Conservation (phyloP, 805 yeast genomes). For the Yamadazyma nakazawae region DNA sequence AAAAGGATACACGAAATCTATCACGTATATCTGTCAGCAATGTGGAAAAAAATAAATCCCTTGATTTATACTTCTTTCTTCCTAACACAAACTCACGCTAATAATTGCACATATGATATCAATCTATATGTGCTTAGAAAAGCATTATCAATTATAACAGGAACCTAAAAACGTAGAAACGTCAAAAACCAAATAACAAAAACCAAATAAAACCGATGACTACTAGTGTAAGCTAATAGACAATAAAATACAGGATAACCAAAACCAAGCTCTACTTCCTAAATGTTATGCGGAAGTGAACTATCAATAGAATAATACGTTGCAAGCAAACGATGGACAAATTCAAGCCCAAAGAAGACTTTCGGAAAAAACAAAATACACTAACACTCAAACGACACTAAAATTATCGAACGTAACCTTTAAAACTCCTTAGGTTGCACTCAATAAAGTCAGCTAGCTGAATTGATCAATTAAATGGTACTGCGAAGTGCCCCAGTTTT, state of each 20-base stretch:
- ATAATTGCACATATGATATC: neutral
- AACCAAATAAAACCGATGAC: neutral
- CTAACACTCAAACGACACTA: neutral
- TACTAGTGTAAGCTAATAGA: neutral
- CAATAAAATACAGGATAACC: neutral
- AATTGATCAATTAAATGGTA: neutral
- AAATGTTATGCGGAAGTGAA: constrained; percentile 1
- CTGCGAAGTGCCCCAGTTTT: constrained; percentile 1
- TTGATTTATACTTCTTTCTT: neutral
- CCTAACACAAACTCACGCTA: neutral
- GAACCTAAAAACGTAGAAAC: constrained; percentile 6
- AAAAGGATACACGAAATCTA: neutral
- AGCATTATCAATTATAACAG: neutral
- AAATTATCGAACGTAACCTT: neutral
- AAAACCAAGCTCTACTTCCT: neutral
- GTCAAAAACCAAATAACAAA: neutral
- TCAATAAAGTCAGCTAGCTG: constrained; percentile 3
- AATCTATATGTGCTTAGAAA: neutral
- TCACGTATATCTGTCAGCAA: too few species aligned
- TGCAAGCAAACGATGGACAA: constrained; percentile 1
- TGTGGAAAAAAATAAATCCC: too few species aligned
- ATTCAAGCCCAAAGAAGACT: neutral
- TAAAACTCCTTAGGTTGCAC: neutral
- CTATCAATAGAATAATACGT: neutral
- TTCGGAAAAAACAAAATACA: neutral